Evolutionary conservation across 2,329 filamentous ascomycete genomes (phyloP), one percentile per base, ranked within the genome.

Genomic region (Penicillium italicum): DNA sequence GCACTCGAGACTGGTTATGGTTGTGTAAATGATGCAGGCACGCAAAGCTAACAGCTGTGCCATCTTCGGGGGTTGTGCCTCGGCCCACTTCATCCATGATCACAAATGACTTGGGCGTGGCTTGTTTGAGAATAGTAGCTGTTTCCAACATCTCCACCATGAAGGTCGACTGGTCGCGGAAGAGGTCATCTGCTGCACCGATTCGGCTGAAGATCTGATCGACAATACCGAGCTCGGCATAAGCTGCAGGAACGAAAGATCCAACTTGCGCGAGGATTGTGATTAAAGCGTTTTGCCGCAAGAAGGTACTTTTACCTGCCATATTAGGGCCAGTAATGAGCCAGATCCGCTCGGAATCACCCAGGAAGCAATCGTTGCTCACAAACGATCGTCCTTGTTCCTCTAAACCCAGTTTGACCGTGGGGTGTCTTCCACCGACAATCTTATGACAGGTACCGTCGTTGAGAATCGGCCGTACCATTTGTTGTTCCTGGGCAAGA

Each of bases 61-160:
- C 94, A 71, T 97, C 94, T 67, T 93, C 88, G 0, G 93, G 91
- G 20, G 94, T 96, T 0, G 95, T 99, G 9, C 94, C 94, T 45
- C 94, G 83, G 0, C 94, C 94, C 36, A 99, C 90, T 77, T 99
- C 94, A 72, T 99, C 94, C 93, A 99, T 97, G 72, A 99, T 93
- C 58, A 94, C 93, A 66, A 99, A 95, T 0, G 89, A 94, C 24
- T 87, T 82, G 1, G 85, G 76, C 0, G 93, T 97, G 0, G 94
- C 93, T 62, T 89, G 82, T 58, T 88, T 89, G 50, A 99, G 81
- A 50, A 99, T 99, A 26, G 88, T 82, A 1, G 93, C 92, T 20
- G 94, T 96, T 75, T 99, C 94, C 2, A 97, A 82, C 94, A 99
- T 99, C 76, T 99, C 94, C 1, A 97, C 91, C 94, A 99, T 97